Evolutionary conservation across 23 red algal genomes (phyloP), one percentile per base, ranked within the genome.

Genomic region (Gracilaria gracilis): DNA sequence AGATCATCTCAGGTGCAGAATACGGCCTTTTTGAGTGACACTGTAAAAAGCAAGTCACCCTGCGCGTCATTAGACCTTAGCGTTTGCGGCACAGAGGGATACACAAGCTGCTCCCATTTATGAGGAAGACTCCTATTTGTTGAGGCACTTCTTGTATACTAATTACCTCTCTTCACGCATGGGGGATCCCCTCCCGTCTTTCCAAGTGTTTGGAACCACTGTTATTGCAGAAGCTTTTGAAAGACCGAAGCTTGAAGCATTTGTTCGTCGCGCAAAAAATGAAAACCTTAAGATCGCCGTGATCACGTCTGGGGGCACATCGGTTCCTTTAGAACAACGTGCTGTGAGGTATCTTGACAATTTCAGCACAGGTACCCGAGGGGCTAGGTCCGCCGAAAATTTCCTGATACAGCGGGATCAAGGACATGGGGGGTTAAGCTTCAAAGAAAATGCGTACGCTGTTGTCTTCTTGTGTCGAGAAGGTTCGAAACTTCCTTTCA

Each of bases 221-320:
- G 19, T 12, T 31, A 12, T 49, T 50, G 1, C 4, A 14, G 23
- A 20, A 2, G n/a, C 40, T 27, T 51, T 77, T 77, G 40, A 77
- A 77, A 77, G 20, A 31, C 23, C 39, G 24, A 23, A 28, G 38
- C 42, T 77, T 20, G 72, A 77, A 50, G 3, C 38, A 77, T 77
- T 77, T 50, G 20, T 77, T 77, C 39, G 27, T 31, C n/a, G 46
- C 7, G 72, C 72, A 77, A 77, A 51, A 50, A 13, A 8, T 23
- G 7, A 1, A 24, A 50, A 50, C 38, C 34, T 74, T 3, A 42
- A 31, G 29, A 44, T 98, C 13, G 96, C 88, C 2, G 34, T 98
- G 8, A 66, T 98, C 29, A 95, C 83, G n/a, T 98, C 96, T 23
- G 96, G 96, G 7, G 96, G 96, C 20, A 98, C 96, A 67, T 42